Evolutionary conservation across 164 flowering plant species (phyloP).

Genomic region (Stephania cephalantha): DNA sequence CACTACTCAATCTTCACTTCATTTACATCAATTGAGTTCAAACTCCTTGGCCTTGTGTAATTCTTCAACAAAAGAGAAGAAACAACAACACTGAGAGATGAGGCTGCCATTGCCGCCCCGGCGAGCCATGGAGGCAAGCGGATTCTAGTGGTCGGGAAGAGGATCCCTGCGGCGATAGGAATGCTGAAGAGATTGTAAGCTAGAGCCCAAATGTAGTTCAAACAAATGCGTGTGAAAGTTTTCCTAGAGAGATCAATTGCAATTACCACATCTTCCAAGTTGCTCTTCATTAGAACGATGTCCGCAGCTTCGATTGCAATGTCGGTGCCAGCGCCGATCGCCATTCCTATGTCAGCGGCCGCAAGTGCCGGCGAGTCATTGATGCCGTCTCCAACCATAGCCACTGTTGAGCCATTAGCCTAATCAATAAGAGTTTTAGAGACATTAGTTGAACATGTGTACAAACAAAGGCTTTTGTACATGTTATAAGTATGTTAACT

Average conservation of each 20-base stretch:
- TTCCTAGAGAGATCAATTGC: slow-evolving; percentile 73
- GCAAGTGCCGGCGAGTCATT: slow-evolving; percentile 81
- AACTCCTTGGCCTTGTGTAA: slow-evolving; percentile 52
- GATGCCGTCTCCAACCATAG: slow-evolving; percentile 85
- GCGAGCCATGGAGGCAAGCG: slow-evolving; percentile 83
- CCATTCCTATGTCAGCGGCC: slow-evolving; percentile 81
- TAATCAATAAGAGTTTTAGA: slow-evolving; percentile 14
- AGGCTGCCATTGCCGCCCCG: slow-evolving; percentile 81
- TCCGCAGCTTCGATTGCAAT: slow-evolving; percentile 82
- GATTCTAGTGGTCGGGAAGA: slow-evolving; percentile 51
- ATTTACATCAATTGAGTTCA: slow-evolving; percentile 38
- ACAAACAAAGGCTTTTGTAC: neutral
- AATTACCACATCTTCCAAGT: slow-evolving; percentile 73
- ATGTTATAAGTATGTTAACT: neutral
- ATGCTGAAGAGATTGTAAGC: slow-evolving; percentile 61
- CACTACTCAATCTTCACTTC: slow-evolving; percentile 33
- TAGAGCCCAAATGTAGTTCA: slow-evolving; percentile 74
- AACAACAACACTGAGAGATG: slow-evolving; percentile 67
- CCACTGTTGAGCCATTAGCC: slow-evolving; percentile 52
- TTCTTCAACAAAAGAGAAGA: slow-evolving; percentile 57
- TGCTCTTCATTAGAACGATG: slow-evolving; percentile 73
- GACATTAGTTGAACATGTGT: neutral
- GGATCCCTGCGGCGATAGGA: slow-evolving; percentile 65
- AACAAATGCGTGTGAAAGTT: slow-evolving; percentile 51
- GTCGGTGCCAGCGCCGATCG: slow-evolving; percentile 85